A percentile compares a stretch with the other conserved stretches of the same genome.
Conservation (phyloP, 495 filamentous ascomycete genomes). For the Neurospora sp. region DNA sequence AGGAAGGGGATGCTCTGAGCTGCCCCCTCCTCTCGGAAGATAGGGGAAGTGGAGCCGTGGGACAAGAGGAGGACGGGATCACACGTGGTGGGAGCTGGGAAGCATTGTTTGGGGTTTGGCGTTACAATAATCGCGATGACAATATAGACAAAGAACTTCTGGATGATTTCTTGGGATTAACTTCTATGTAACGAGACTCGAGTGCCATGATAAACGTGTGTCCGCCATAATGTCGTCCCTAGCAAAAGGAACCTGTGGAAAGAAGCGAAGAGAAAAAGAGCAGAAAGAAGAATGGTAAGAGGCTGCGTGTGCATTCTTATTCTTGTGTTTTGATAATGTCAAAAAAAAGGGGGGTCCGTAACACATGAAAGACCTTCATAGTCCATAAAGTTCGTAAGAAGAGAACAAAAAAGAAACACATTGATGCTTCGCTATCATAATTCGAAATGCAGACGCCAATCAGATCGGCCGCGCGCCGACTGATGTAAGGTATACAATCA, state of each 20-base stretch:
- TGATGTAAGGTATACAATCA: background rate
- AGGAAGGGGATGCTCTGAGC: conserved; percentile 70
- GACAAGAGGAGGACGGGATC: background rate
- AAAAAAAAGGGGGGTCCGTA: background rate
- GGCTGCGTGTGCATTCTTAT: background rate
- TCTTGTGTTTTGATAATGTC: background rate
- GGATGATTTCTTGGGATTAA: background rate
- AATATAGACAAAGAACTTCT: background rate
- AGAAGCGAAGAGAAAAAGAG: background rate
- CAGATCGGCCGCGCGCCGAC: background rate
- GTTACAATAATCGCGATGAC: background rate
- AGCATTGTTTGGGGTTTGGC: background rate
- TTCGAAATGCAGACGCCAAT: background rate
- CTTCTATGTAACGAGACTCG: background rate
- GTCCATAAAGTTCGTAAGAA: background rate
- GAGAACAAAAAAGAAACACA: background rate
- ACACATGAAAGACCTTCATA: background rate
- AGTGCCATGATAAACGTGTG: background rate
- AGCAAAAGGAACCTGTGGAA: background rate
- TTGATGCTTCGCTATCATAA: background rate
- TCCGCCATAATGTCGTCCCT: background rate
- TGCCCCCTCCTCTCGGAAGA: background rate
- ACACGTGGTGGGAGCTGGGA: no score
- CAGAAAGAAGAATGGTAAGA: background rate
- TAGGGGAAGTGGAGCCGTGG: background rate